A percentile compares a stretch with the other conserved stretches of the same genome.
Conservation (phyloP, 176 grass and related monocot genomes). For the Melocanna baccifera region DNA sequence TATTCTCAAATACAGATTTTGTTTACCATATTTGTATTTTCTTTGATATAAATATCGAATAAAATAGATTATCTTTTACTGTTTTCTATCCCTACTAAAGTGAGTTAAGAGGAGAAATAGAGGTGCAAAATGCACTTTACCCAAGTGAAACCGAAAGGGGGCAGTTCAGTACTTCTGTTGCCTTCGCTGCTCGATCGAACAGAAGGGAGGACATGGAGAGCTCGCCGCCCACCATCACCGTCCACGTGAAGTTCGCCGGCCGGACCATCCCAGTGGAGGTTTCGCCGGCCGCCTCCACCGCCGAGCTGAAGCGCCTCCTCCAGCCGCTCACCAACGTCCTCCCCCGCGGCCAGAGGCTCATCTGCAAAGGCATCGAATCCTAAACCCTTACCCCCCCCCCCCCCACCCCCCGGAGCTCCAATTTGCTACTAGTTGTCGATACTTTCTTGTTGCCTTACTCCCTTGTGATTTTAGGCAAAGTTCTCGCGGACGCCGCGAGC, state of each 20-base stretch:
- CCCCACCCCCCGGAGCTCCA: neutral
- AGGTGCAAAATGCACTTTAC: no score
- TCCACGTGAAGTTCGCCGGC: constrained; percentile 86
- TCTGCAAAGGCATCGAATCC: constrained; percentile 71
- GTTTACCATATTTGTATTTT: no score
- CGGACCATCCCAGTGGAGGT: constrained; percentile 66
- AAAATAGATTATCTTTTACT: no score
- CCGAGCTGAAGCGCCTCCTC: constrained; percentile 81
- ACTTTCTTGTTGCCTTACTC: neutral
- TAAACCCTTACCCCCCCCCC: constrained; percentile 16
- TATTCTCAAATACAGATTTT: no score
- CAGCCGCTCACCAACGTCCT: constrained; percentile 94
- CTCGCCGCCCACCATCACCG: constrained; percentile 42
- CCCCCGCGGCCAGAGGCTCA: constrained; percentile 88
- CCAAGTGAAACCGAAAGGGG: no score
- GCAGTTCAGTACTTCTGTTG: neutral
- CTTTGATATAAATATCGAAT: no score
- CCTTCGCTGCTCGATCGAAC: constrained; percentile 2
- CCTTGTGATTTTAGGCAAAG: constrained; percentile 53
- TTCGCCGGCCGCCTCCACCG: constrained; percentile 24
- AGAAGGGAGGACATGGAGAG: constrained; percentile 24
- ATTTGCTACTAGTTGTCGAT: neutral
- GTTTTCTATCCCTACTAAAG: no score
- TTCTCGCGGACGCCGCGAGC: constrained; percentile 51
- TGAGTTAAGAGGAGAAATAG: no score